Conservation (phyloP, 1,284 basidiomycete species). For the Ganoderma resinaceum region DNA sequence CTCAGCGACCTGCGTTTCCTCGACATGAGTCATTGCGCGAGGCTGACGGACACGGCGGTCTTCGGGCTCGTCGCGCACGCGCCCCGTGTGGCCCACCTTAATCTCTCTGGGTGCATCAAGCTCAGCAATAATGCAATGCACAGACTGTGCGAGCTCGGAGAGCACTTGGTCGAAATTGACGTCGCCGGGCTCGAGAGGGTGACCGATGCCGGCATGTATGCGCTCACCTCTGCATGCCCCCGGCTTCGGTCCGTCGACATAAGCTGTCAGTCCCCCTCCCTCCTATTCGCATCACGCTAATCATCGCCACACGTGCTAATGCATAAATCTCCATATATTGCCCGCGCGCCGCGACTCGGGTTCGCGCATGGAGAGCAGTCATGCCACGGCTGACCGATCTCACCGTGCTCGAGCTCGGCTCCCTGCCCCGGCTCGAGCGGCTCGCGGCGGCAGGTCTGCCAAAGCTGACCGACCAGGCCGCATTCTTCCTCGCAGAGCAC, state of each 20-base stretch:
- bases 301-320: neutral
- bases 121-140: conserved; percentile 81
- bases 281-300: neutral
- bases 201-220: conserved; percentile 82
- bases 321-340: neutral
- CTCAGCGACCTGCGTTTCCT: conserved; percentile 79
- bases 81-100: conserved; percentile 80
- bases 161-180: conserved; percentile 83
- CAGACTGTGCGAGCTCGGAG: conserved; percentile 76
- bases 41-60: conserved; percentile 81
- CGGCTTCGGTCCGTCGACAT: conserved; percentile 86
- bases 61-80: conserved; percentile 84
- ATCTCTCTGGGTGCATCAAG: conserved; percentile 82
- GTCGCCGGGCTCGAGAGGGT: conserved; percentile 82
- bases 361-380: conserved; percentile 15
- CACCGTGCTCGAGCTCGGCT: conserved; percentile 83
- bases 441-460: conserved; percentile 83
- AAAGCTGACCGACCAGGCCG: conserved; percentile 69
- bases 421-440: conserved; percentile 75
- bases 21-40: conserved; percentile 78
- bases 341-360: neutral
- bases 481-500: conserved; percentile 74
- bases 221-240: conserved; percentile 75
- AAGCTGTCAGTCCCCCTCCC: conserved; percentile 68
- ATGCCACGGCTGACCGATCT: conserved; percentile 73